Base-by-base conservation (phyloP, 441 rosid species). In the Erysimum cheiri region DNA sequence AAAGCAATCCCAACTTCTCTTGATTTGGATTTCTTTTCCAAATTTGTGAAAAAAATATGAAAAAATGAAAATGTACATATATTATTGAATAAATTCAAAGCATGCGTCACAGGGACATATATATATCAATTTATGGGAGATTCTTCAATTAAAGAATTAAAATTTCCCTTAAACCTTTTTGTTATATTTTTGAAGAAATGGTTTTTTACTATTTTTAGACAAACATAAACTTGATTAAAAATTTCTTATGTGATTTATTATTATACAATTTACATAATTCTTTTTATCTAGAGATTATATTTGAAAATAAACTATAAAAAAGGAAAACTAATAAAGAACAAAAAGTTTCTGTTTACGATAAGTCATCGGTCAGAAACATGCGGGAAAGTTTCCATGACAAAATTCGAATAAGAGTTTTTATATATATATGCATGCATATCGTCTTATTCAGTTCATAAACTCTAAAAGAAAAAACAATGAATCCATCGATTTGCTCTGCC, bases 1-100 rank as follows among this genome's bases (percentile, higher is more conserved):
- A 85, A 0, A 69, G 78, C 64, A 61, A 83, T 40, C 63, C 73
- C 28, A 48, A 44, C 4, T 74, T 74, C 63, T 53, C 72, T 67
- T 74, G 63, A 60, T 41, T 67, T 15, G 3, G 10, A 2, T 49
- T 13, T 36, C 46, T 50, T 62, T 63, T 24, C 31, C n/a, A 24
- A 10, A n/a, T 60, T 43, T 44, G 36, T 36, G 40, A 5, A 8
- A 1, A 39, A 47, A 9, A 8, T 4, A 2, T 31, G n/a, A 6
- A 2, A 4, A 28, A n/a, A n/a, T 13, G 33, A 9, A 7, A 12
- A 11, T 17, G 31, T 62, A 63, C 5, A 12, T 61, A 60, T n/a
- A n/a, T n/a, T 41, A 60, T 29, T 15, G 11, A 22, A 37, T 19
- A 32, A 37, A 14, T 19, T n/a, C 14, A 4, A 40, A 40, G 8